Percentiles rank a stretch among this genome's conserved stretches.
These are phyloP conservation scores for Solanum gandarillasii DNA, from an alignment of 257 asterid species.

Conservation along the genomic window DNA sequence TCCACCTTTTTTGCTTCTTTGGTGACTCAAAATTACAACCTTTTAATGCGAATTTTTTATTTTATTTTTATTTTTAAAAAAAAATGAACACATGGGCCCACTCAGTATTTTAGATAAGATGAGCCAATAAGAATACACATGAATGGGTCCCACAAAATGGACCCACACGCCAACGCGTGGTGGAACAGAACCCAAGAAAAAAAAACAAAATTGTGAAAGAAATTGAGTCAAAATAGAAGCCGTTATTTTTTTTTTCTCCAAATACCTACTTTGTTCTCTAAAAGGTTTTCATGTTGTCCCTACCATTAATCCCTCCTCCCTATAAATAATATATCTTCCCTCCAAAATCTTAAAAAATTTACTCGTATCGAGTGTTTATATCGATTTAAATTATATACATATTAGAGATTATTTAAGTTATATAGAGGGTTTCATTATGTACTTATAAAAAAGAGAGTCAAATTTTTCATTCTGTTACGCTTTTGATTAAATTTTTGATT, in stretches of 20 bases:
- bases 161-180: constrained; percentile 50
- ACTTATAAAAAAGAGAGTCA: too few species aligned
- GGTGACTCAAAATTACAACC: too few species aligned
- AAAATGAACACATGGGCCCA: not conserved
- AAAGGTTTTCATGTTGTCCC: constrained; percentile 39
- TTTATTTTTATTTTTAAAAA: too few species aligned
- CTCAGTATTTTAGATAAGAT: not conserved
- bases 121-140: constrained; percentile 1
- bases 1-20: too few species aligned
- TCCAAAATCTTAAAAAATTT: not conserved
- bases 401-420: not conserved
- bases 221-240: constrained; percentile 28
- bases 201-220: constrained; percentile 1
- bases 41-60: rapidly evolving
- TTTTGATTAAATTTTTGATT: too few species aligned
- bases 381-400: not conserved
- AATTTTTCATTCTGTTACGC: too few species aligned
- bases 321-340: not conserved
- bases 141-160: not conserved
- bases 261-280: constrained; percentile 25
- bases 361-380: not conserved
- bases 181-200: constrained; percentile 22
- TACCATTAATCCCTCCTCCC: constrained; percentile 17
- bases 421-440: too few species aligned
- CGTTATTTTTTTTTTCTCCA: constrained; percentile 12